phyloP scores from a whole-genome alignment of 1,284 basidiomycete species.

The Lignosus rhinocerotis region DNA sequence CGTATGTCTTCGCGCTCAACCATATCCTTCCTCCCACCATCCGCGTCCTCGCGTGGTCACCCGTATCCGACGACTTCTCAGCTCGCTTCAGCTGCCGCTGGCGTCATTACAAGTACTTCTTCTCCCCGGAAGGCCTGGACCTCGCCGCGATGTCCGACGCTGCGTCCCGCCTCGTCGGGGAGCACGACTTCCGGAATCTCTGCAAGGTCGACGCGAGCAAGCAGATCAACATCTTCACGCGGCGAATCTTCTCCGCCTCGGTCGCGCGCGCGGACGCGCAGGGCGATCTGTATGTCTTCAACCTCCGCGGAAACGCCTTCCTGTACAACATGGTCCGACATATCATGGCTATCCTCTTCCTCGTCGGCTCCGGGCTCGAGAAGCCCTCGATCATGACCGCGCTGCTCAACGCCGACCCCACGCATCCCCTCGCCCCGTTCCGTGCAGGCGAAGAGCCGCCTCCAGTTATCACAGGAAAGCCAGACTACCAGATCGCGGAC shows the following conservation, averaged over 20 bases:
- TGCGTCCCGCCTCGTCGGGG: slow-evolving; percentile 74
- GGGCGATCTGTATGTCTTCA: slow-evolving; percentile 69
- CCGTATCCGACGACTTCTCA: slow-evolving; percentile 80
- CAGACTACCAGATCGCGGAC: slow-evolving; percentile 92
- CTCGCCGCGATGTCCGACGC: slow-evolving; percentile 78
- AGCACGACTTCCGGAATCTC: slow-evolving; percentile 95
- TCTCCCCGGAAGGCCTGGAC: slow-evolving; percentile 68
- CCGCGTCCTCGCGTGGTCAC: slow-evolving; percentile 94
- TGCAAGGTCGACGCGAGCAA: slow-evolving; percentile 95
- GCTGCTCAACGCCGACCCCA: slow-evolving; percentile 69
- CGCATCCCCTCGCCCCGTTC: slow-evolving; percentile 33
- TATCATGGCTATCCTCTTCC: slow-evolving; percentile 91
- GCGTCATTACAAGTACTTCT: slow-evolving; percentile 99
- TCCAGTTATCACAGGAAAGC: slow-evolving; percentile 69
- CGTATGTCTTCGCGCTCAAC: slow-evolving; percentile 85
- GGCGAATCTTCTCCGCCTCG: slow-evolving; percentile 66
- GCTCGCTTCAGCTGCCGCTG: slow-evolving; percentile 86
- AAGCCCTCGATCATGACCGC: slow-evolving; percentile 68
- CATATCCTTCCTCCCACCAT: slow-evolving; percentile 89
- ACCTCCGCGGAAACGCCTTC: slow-evolving; percentile 89
- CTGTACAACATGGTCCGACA: slow-evolving; percentile 98
- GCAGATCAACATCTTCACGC: slow-evolving; percentile 81
- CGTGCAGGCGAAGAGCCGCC: slow-evolving; percentile 39
- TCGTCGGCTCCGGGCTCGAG: slow-evolving; percentile 86
- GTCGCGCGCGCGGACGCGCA: slow-evolving; percentile 47